Conservation (phyloP, 805 yeast species). For the Starmera dryadoides region DNA sequence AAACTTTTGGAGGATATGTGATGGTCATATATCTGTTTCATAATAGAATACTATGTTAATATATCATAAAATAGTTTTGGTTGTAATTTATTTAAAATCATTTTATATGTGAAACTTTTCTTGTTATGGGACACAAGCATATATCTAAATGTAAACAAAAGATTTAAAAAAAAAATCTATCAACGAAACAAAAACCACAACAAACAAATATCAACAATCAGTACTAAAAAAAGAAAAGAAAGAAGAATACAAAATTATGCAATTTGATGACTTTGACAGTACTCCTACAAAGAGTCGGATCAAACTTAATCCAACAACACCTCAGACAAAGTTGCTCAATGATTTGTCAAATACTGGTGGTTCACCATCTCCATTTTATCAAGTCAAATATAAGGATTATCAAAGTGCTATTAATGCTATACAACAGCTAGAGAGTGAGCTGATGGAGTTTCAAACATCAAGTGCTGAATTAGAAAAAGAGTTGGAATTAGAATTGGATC, state of each 20-base stretch:
- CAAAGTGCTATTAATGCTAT: slow-evolving; percentile 28
- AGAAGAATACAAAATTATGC: not conserved
- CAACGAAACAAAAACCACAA: not conserved
- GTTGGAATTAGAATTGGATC: slow-evolving; percentile 19
- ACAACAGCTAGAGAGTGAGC: slow-evolving; percentile 31
- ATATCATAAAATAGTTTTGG: too few relatives aligned
- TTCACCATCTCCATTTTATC: not conserved
- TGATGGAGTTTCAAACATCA: slow-evolving; percentile 34
- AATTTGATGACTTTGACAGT: not conserved
- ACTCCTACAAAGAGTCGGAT: not conserved
- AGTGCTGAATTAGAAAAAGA: slow-evolving; percentile 38
- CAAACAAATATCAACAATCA: too few relatives aligned
- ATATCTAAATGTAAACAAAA: not conserved
- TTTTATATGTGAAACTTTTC: too few relatives aligned
- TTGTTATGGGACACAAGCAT: not conserved
- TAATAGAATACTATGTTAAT: too few relatives aligned
- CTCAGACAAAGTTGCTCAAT: not conserved
- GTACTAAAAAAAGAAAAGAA: not conserved
- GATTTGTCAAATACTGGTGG: not conserved
- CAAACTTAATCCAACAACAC: not conserved
- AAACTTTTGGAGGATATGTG: not conserved
- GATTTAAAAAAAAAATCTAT: not conserved
- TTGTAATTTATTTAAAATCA: too few relatives aligned
- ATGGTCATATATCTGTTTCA: too few relatives aligned
- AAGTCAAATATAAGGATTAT: slow-evolving; percentile 19